These are phyloP conservation scores for Omphalotus olearius DNA, from an alignment of 1,284 basidiomycete species.

Conservation along the genomic window DNA sequence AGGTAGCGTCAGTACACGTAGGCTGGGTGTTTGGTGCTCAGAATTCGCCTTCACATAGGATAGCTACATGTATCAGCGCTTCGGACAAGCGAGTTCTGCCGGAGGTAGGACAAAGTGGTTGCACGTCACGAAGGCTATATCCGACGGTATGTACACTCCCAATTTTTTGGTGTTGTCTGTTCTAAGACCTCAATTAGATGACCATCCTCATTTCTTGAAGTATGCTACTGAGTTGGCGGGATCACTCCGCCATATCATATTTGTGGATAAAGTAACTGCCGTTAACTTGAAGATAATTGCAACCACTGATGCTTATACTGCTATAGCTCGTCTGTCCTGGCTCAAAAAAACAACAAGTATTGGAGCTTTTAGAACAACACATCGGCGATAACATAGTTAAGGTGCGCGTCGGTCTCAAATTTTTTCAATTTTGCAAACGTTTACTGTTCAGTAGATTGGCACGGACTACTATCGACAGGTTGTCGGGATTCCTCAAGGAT, in stretches of 20 bases:
- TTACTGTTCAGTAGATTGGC: conserved; percentile 56
- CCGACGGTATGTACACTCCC: conserved; percentile 47
- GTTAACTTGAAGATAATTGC: not conserved
- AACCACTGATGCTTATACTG: not conserved
- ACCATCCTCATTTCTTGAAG: conserved; percentile 69
- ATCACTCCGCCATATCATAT: conserved; percentile 71
- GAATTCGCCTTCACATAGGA: conserved; percentile 39
- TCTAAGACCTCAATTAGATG: conserved; percentile 37
- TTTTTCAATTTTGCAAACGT: not conserved
- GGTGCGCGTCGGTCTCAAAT: conserved; percentile 31
- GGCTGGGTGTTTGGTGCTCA: not conserved
- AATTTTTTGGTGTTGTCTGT: conserved; percentile 1
- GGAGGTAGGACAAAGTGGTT: conserved; percentile 49
- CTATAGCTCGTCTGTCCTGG: conserved; percentile 58
- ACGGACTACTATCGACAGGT: conserved; percentile 77
- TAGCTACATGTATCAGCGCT: conserved; percentile 59
- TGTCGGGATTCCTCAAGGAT: conserved; percentile 95
- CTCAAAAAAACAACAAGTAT: conserved; percentile 54
- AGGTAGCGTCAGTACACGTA: conserved; percentile 40
- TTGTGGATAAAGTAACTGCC: conserved; percentile 74
- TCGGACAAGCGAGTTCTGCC: conserved; percentile 52
- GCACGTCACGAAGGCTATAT: conserved; percentile 59
- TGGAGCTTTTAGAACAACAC: conserved; percentile 82
- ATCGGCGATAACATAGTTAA: conserved; percentile 91
- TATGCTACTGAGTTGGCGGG: conserved; percentile 65